Base-by-base conservation (phyloP, 2,329 filamentous ascomycete species). In the Ophiostoma quercus region DNA sequence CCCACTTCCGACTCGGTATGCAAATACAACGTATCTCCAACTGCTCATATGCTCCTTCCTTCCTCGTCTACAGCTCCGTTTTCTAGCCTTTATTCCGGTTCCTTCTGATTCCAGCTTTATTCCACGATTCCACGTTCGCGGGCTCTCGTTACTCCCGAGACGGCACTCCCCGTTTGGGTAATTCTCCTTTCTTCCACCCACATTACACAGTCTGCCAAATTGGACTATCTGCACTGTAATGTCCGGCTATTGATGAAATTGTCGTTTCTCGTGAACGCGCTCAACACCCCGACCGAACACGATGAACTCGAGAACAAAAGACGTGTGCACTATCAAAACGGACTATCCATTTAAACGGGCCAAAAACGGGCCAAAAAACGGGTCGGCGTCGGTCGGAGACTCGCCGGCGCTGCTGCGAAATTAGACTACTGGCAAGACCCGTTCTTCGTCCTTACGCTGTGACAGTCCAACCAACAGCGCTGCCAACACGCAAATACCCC, bases 181-280 rank as follows among this genome's bases (percentile, higher is more conserved):
- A 62, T 62, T 63, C 60, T 63, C 60, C 60, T 63, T 63, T 63
- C 60, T 63, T 37, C 60, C 60, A 63, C 29, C 43, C 43, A 19
- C 16, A n/a, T 19, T 47, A 43, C 37, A 8, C 8, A 8, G 37
- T 39, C 25, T 29, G 25, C 39, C 39, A 47, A 2, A 16, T 7
- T 4, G 19, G 43, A 47, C 43, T 47, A 47, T 47, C 8, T 47
- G 16, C 43, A 47, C 43, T n/a, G 16, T 47, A 47, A 6, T 19
- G 43, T 47, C 43, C 43, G 43, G 19, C 43, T 16, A 47, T n/a
- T 16, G 43, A 16, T 47, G 19, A 47, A 47, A 47, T 14, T 8
- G 16, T 8, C 43, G 16, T 1, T 5, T 47, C 16, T 47, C 43
- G 43, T n/a, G 43, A 47, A 47, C 43, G 43, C 43, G 43, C 41